phyloP scores from a whole-genome alignment of 768 basidiomycete genomes.

The Clitopilus hobsonii region DNA sequence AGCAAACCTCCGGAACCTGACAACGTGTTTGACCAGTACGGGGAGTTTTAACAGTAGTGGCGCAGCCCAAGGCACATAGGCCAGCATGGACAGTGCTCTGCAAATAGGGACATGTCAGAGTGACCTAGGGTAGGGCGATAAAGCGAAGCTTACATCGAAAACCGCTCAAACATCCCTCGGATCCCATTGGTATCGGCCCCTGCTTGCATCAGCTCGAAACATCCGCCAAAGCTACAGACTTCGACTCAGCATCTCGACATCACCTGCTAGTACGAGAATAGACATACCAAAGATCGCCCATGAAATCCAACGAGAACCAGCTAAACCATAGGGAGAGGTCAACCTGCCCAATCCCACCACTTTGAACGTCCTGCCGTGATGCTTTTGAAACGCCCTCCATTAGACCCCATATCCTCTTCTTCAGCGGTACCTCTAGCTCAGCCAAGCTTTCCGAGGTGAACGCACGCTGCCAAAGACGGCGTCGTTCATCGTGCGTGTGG shows the following conservation, averaged over 20 bases:
- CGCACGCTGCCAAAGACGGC: conserved; percentile 39
- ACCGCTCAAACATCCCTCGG: conserved; percentile 14
- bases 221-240: conserved; percentile 24
- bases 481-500: conserved; percentile 21
- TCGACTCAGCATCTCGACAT: background rate
- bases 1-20: conserved; percentile 19
- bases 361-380: background rate
- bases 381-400: conserved; percentile 17
- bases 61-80: conserved; percentile 21
- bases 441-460: conserved; percentile 33
- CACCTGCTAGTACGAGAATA: background rate
- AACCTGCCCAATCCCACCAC: conserved; percentile 7
- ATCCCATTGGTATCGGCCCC: conserved; percentile 26
- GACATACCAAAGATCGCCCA: conserved; percentile 35
- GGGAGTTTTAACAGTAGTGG: conserved; percentile 19
- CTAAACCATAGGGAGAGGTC: conserved; percentile 29
- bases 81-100: conserved; percentile 12
- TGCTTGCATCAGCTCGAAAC: conserved; percentile 28
- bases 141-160: conserved; percentile 11
- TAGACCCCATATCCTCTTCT: conserved; percentile 24
- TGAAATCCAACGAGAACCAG: conserved; percentile 34
- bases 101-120: background rate
- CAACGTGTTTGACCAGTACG: conserved; percentile 18
- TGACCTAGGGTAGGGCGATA: too few species aligned
- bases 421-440: conserved; percentile 32